Percentiles rank a stretch among this genome's conserved stretches.
phyloP scores from a whole-genome alignment of 1,284 basidiomycete species.

The Xerocomus amazonicus region DNA sequence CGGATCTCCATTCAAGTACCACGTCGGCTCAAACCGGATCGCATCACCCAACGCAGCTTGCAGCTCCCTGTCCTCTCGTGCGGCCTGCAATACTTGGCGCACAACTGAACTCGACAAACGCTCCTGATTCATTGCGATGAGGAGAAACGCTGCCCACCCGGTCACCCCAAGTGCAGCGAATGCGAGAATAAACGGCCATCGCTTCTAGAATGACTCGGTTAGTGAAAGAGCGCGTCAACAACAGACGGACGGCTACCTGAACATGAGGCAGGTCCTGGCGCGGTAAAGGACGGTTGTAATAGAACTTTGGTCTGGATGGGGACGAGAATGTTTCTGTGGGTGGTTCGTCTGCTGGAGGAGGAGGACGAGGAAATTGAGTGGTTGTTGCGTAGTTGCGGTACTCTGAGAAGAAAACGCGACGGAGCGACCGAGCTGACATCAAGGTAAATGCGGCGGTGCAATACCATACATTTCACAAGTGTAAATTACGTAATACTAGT shows the following conservation, averaged over 20 bases:
- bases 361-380: constrained; percentile 23
- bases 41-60: constrained; percentile 59
- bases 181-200: constrained; percentile 59
- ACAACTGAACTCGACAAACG: constrained; percentile 73
- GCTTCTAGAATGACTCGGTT: constrained; percentile 32
- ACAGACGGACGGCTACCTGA: constrained; percentile 28
- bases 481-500: too few relatives aligned
- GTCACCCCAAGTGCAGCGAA: constrained; percentile 51
- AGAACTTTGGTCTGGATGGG: constrained; percentile 35
- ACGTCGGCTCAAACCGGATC: constrained; percentile 66
- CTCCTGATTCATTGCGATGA: constrained; percentile 71
- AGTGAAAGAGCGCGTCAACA: neutral
- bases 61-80: constrained; percentile 50
- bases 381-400: constrained; percentile 16
- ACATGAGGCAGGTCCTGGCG: constrained; percentile 43
- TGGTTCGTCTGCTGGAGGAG: constrained; percentile 23
- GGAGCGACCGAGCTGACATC: constrained; percentile 17
- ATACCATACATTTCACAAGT: too few relatives aligned
- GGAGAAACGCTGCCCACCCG: constrained; percentile 66
- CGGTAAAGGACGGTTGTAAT: constrained; percentile 33
- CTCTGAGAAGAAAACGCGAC: constrained; percentile 9
- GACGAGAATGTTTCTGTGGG: constrained; percentile 30
- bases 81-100: constrained; percentile 56
- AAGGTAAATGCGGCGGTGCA: neutral
- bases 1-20: constrained; percentile 77